Evolutionary conservation across 1,139 yeast species (phyloP).

Genomic region (Blastobotrys ciferrii): DNA sequence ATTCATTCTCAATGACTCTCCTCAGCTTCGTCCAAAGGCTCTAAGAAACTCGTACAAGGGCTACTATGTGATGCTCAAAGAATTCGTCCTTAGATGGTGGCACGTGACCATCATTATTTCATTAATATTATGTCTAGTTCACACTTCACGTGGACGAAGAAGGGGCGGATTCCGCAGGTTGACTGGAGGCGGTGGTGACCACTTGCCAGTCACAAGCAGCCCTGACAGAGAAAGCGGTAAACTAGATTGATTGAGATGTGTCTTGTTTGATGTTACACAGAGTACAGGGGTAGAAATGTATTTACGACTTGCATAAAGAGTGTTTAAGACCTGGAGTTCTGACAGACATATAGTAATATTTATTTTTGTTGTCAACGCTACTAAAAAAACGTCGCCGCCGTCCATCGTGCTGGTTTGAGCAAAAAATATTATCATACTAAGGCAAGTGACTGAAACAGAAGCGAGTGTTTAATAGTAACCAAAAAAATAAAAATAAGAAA

Average conservation of each 20-base stretch:
- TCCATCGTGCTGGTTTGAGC: not conserved
- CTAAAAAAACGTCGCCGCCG: not conserved
- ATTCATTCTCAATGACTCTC: conserved; percentile 26
- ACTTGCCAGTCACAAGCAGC: not conserved
- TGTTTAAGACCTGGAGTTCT: not conserved
- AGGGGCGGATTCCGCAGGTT: not conserved
- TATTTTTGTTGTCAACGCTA: not conserved
- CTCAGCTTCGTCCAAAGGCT: conserved; percentile 28
- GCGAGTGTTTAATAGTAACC: conserved; percentile 8
- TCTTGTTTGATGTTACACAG: too few species aligned
- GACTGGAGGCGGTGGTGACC: not conserved
- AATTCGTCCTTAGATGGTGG: conserved; percentile 11
- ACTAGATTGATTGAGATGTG: conserved; percentile 14
- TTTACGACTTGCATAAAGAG: not conserved
- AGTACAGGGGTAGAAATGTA: not conserved
- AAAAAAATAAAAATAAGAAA: conserved; percentile 1
- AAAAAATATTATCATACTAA: too few species aligned
- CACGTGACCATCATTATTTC: conserved; percentile 12
- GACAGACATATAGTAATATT: conserved; percentile 1
- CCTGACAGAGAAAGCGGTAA: conserved; percentile 11
- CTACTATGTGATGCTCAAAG: conserved; percentile 19
- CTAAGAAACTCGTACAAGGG: conserved; percentile 24
- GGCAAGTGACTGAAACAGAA: not conserved
- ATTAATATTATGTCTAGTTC: conserved; percentile 10
- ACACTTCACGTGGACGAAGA: conserved; percentile 3